Conservation (phyloP, 2,329 filamentous ascomycete genomes). For the Fusarium pilosicola region DNA sequence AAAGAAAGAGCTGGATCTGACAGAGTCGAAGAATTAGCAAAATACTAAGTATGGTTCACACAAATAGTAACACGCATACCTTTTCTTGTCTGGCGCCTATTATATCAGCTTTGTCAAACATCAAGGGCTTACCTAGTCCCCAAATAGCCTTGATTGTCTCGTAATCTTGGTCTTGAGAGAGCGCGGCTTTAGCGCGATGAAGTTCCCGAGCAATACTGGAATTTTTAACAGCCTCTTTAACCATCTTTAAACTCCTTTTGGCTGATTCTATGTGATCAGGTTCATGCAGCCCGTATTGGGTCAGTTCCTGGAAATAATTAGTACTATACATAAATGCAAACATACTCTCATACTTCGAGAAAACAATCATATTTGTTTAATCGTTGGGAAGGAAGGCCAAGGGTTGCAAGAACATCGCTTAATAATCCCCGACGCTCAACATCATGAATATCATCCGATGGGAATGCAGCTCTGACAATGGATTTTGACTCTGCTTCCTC, state of each 20-base stretch:
- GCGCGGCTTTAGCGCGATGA: rapidly evolving
- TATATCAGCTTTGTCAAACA: neutral
- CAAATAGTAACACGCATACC: neutral
- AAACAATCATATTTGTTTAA: neutral
- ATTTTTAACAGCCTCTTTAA: rapidly evolving
- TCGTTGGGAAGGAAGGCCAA: rapidly evolving
- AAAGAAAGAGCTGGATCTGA: rapidly evolving
- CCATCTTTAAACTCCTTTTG: rapidly evolving
- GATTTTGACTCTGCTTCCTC: rapidly evolving
- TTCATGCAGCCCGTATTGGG: rapidly evolving
- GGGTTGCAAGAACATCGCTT: rapidly evolving
- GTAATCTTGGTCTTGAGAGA: neutral
- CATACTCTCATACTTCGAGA: rapidly evolving
- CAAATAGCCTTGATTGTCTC: rapidly evolving
- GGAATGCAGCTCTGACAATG: neutral
- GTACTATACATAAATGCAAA: rapidly evolving
- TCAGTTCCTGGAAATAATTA: rapidly evolving
- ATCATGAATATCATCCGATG: rapidly evolving
- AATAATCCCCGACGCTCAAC: rapidly evolving
- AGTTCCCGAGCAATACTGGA: rapidly evolving
- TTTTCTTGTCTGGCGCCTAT: rapidly evolving
- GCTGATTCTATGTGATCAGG: rapidly evolving
- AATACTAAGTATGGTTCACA: rapidly evolving
- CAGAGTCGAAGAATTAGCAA: rapidly evolving
- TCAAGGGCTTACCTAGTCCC: neutral